Percentiles rank a stretch among this genome's conserved stretches.
Conservation (phyloP, 2,329 filamentous ascomycete species). For the Aaosphaeria pasadenensis region DNA sequence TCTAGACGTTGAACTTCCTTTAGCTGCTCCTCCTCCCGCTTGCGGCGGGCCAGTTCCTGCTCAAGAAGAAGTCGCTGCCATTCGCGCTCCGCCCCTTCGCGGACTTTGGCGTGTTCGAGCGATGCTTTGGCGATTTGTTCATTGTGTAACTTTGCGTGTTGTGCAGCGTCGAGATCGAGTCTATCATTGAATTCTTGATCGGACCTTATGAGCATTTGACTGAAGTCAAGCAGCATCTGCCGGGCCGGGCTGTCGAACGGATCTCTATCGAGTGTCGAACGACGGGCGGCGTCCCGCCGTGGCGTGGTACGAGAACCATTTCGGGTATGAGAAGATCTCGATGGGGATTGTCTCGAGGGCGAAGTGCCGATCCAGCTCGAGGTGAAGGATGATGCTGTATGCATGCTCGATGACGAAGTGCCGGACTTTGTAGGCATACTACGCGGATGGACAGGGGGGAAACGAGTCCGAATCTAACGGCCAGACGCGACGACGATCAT, state of each 20-base stretch:
- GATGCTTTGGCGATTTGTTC: slow-evolving; percentile 65
- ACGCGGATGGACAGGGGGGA: no score
- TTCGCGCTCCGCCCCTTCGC: slow-evolving; percentile 52
- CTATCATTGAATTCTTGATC: slow-evolving; percentile 52
- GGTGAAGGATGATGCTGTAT: slow-evolving; percentile 27
- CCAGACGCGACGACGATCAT: no score
- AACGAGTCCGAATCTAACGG: no score
- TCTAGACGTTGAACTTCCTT: slow-evolving; percentile 40
- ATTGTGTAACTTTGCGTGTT: slow-evolving; percentile 61
- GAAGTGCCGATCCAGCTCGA: slow-evolving; percentile 31
- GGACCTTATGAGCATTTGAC: slow-evolving; percentile 39
- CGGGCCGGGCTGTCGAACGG: slow-evolving; percentile 32
- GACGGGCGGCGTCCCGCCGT: slow-evolving; percentile 6
- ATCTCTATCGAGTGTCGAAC: slow-evolving; percentile 19
- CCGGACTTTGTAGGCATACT: slow-evolving; percentile 32
- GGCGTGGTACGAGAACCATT: background rate
- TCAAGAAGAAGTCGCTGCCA: slow-evolving; percentile 49
- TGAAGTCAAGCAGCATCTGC: slow-evolving; percentile 40
- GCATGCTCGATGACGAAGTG: slow-evolving; percentile 32
- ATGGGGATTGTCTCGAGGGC: slow-evolving; percentile 29
- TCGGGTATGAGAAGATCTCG: background rate
- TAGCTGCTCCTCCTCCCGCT: slow-evolving; percentile 14
- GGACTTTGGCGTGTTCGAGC: slow-evolving; percentile 64
- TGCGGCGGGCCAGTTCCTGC: slow-evolving; percentile 19
- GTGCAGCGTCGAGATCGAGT: slow-evolving; percentile 61